A percentile compares a stretch with the other conserved stretches of the same genome.
Conservation (phyloP, 495 filamentous ascomycete species). For the Talaromyces thailandensis region DNA sequence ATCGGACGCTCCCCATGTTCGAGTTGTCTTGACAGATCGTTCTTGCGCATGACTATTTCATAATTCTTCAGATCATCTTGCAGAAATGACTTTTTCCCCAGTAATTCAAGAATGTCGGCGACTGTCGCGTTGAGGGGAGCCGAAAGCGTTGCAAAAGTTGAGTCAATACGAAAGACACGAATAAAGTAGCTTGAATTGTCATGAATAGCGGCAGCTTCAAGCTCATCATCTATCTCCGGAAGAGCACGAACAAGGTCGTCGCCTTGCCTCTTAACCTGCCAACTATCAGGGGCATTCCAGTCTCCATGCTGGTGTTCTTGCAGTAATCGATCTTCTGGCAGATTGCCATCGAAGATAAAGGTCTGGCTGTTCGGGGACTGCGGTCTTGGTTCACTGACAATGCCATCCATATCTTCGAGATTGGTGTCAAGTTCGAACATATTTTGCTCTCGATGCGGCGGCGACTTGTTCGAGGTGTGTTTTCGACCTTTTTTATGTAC, state of each 20-base stretch:
- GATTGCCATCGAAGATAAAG: conserved; percentile 41
- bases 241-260: conserved; percentile 54
- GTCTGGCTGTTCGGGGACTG: conserved; percentile 25
- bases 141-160: conserved; percentile 86
- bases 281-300: conserved; percentile 91
- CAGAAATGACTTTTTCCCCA: conserved; percentile 85
- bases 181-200: conserved; percentile 72
- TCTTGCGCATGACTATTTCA: conserved; percentile 89
- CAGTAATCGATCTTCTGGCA: conserved; percentile 31
- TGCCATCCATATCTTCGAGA: conserved; percentile 74
- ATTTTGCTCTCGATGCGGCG: conserved; percentile 19
- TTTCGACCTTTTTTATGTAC: conserved; percentile 27
- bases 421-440: conserved; percentile 76
- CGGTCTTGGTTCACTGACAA: conserved; percentile 54
- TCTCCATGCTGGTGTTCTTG: conserved; percentile 28
- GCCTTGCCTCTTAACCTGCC: conserved; percentile 66
- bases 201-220: conserved; percentile 14
- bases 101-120: conserved; percentile 67
- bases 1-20: conserved; percentile 72
- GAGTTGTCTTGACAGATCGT: conserved; percentile 79
- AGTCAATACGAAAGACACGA: conserved; percentile 89
- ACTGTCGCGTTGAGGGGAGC: conserved; percentile 74
- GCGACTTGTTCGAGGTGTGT: conserved; percentile 19
- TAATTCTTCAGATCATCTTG: conserved; percentile 87
- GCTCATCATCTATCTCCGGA: conserved; percentile 51